Evolutionary conservation across 2,329 filamentous ascomycete species (phyloP).

Genomic region (Lachnellula hyalina): DNA sequence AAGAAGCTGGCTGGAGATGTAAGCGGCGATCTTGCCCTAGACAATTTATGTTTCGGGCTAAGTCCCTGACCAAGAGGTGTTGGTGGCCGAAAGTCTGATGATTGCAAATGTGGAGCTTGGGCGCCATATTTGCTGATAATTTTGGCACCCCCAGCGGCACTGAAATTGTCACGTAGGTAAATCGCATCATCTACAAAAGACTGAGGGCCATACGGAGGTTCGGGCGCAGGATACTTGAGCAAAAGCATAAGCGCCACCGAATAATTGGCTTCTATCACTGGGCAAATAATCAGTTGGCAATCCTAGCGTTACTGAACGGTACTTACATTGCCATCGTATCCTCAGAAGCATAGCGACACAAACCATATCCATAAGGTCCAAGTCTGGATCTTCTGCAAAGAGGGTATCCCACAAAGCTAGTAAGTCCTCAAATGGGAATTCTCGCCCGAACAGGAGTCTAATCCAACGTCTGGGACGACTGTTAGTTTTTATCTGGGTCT

Average conservation of each 20-base stretch:
- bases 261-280: constrained; percentile 83
- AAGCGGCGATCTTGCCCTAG: constrained; percentile 26
- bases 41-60: constrained; percentile 19
- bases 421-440: constrained; percentile 83
- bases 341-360: constrained; percentile 90
- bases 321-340: constrained; percentile 81
- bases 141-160: constrained; percentile 53
- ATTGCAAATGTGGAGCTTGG: constrained; percentile 38
- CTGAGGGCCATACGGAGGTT: constrained; percentile 58
- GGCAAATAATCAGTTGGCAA: constrained; percentile 12
- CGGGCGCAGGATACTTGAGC: constrained; percentile 72
- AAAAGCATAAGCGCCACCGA: constrained; percentile 76
- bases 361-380: constrained; percentile 82
- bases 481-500: constrained; percentile 1
- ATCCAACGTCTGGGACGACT: constrained; percentile 64
- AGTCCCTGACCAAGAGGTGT: constrained; percentile 26
- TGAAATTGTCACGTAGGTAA: constrained; percentile 63
- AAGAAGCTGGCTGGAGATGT: constrained; percentile 35
- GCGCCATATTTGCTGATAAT: constrained; percentile 69
- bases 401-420: constrained; percentile 86
- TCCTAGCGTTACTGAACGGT: background rate
- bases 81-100: constrained; percentile 22
- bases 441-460: constrained; percentile 82
- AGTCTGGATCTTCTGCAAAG: constrained; percentile 75
- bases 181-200: constrained; percentile 84